Evolutionary conservation across 768 basidiomycete species (phyloP).

Genomic region (Boletales sp.): DNA sequence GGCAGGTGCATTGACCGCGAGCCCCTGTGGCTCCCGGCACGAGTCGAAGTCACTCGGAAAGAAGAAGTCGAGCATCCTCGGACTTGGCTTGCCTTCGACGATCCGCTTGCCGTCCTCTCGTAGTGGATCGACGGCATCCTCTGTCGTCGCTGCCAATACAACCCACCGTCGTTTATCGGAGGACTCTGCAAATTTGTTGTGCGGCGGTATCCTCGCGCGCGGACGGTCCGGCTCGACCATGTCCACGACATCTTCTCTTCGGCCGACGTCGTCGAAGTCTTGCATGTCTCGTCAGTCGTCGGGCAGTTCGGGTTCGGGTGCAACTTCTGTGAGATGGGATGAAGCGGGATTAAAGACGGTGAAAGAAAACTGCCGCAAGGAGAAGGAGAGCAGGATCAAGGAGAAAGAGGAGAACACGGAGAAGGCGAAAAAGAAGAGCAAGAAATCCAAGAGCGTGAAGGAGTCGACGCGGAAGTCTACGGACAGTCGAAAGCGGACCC

Average conservation of each 20-base stretch:
- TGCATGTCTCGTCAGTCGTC: slow-evolving; percentile 37
- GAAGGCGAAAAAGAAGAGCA: slow-evolving; percentile 32
- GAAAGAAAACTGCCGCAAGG: slow-evolving; percentile 42
- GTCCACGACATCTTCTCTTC: slow-evolving; percentile 43
- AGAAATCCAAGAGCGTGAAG: slow-evolving; percentile 26
- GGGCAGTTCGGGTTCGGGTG: slow-evolving; percentile 41
- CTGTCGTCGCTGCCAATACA: slow-evolving; percentile 19
- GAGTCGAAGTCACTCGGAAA: slow-evolving; percentile 39
- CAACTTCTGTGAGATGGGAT: slow-evolving; percentile 48
- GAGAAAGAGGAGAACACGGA: slow-evolving; percentile 29
- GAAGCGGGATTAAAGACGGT: slow-evolving; percentile 47
- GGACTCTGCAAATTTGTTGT: slow-evolving; percentile 31
- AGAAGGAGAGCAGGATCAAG: slow-evolving; percentile 35
- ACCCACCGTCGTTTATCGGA: slow-evolving; percentile 22
- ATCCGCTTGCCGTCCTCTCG: slow-evolving; percentile 41
- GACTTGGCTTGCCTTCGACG: slow-evolving; percentile 57
- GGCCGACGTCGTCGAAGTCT: slow-evolving; percentile 44
- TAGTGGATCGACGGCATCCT: slow-evolving; percentile 35
- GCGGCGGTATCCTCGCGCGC: slow-evolving; percentile 29
- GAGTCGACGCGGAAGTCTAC: slow-evolving; percentile 40
- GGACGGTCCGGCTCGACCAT: slow-evolving; percentile 37
- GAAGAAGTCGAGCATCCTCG: slow-evolving; percentile 63
- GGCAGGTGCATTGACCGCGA: slow-evolving; percentile 50
- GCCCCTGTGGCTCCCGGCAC: slow-evolving; percentile 23
- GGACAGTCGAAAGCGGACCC: slow-evolving; percentile 53